Conservation (phyloP, 176 grass and related monocot species). For the Lolium perenne region DNA sequence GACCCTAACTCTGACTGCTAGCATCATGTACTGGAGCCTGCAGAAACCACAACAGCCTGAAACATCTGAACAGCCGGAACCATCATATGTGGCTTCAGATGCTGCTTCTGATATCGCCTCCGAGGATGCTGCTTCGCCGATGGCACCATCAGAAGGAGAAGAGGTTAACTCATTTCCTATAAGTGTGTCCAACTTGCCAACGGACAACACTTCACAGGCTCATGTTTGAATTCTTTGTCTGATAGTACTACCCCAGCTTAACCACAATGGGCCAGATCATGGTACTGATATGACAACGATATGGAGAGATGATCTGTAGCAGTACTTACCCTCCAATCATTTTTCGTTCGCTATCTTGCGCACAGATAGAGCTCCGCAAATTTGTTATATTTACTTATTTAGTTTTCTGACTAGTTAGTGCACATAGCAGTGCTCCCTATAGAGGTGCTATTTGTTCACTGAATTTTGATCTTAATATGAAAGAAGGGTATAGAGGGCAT, state of each 20-base stretch:
- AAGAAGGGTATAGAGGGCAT: not conserved
- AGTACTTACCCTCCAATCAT: not conserved
- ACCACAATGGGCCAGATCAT: constrained; percentile 40
- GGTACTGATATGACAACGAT: not conserved
- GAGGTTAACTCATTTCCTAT: constrained; percentile 51
- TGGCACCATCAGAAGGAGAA: constrained; percentile 61
- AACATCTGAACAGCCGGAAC: constrained; percentile 52
- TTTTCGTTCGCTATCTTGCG: not conserved
- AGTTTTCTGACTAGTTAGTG: not conserved
- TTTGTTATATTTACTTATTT: not conserved
- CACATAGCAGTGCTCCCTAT: not conserved
- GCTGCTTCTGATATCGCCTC: constrained; percentile 59
- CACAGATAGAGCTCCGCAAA: not conserved
- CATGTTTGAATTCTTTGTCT: constrained; percentile 29
- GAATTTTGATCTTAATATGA: not conserved
- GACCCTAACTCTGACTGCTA: constrained; percentile 84
- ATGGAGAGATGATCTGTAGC: not conserved
- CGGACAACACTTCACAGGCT: constrained; percentile 46
- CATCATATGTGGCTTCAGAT: constrained; percentile 50
- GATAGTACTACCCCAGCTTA: constrained; percentile 45
- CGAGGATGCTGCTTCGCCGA: constrained; percentile 59
- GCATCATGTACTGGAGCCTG: constrained; percentile 86
- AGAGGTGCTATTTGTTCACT: not conserved
- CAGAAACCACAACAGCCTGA: constrained; percentile 60
- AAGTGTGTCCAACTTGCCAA: constrained; percentile 45